These are phyloP conservation scores for Mycena vitilis DNA, from an alignment of 768 basidiomycete genomes.

Conservation along the genomic window DNA sequence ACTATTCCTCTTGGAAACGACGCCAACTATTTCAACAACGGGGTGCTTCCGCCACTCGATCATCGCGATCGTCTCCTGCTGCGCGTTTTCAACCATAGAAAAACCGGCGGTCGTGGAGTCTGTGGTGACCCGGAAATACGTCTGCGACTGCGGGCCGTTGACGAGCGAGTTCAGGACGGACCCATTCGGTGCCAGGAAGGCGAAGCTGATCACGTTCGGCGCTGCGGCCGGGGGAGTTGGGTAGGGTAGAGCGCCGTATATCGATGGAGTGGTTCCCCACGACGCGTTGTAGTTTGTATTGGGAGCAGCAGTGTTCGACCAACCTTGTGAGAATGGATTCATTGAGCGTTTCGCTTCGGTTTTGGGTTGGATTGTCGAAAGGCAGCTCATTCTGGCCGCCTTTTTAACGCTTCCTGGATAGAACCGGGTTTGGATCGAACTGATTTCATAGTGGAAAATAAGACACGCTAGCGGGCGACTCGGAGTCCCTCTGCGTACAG, in stretches of 20 bases:
- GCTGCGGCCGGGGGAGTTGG: constrained; percentile 24
- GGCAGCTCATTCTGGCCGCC: neutral
- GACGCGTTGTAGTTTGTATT: neutral
- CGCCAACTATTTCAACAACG: constrained; percentile 48
- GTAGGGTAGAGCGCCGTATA: constrained; percentile 14
- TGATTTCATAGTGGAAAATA: neutral
- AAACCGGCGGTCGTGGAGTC: constrained; percentile 44
- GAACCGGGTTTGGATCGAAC: neutral
- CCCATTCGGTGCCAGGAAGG: constrained; percentile 48
- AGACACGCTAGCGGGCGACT: neutral
- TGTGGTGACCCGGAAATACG: constrained; percentile 53
- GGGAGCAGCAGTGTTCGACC: constrained; percentile 10
- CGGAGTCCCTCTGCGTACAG: neutral
- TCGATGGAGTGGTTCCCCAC: constrained; percentile 11
- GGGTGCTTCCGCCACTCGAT: constrained; percentile 50
- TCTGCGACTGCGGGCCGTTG: constrained; percentile 50
- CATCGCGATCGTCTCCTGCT: constrained; percentile 48
- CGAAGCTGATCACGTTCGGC: constrained; percentile 47
- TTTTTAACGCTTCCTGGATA: neutral
- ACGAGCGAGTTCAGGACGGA: constrained; percentile 53
- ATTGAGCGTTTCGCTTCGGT: constrained; percentile 8
- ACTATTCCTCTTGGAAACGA: constrained; percentile 45
- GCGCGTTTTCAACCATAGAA: constrained; percentile 50
- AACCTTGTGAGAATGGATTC: constrained; percentile 34
- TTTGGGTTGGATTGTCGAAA: neutral